Conservation (phyloP, 305 asterid species). For the Petunia hybrid region DNA sequence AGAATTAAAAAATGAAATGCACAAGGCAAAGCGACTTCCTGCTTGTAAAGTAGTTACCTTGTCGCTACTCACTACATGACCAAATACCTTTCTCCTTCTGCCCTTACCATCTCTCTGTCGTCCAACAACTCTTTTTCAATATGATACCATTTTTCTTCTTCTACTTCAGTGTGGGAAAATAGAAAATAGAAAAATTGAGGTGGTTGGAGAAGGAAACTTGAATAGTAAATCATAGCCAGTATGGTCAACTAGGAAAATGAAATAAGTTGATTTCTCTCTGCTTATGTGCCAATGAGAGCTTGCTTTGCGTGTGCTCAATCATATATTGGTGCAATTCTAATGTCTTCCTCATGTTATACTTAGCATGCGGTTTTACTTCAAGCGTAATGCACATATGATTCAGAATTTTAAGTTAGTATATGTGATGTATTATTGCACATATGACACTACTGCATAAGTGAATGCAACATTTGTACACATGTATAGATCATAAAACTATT, state of each 20-base stretch:
- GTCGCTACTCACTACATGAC: constrained; percentile 59
- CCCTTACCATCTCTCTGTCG: constrained; percentile 22
- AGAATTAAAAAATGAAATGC: constrained; percentile 44
- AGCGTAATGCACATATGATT: not conserved
- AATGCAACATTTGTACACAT: not conserved
- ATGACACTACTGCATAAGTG: not conserved
- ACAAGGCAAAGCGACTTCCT: constrained; percentile 76
- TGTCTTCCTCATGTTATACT: not conserved
- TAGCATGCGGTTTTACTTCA: not conserved
- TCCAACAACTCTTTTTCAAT: constrained; percentile 33
- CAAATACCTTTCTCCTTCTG: constrained; percentile 40
- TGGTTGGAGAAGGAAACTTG: not conserved
- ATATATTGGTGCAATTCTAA: not conserved
- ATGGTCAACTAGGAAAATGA: not conserved
- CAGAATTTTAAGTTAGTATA: not conserved
- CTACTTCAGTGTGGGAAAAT: not conserved
- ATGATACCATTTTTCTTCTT: not conserved
- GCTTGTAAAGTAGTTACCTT: constrained; percentile 70
- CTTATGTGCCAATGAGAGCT: not conserved
- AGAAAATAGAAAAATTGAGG: not conserved
- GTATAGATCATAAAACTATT: not conserved
- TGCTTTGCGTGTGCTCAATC: constrained; percentile 17
- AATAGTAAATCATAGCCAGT: not conserved
- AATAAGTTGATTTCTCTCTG: not conserved
- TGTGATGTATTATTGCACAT: not conserved